These are phyloP conservation scores for Pseudopediastrum boryanum DNA, from an alignment of 139 green algal species.

Conservation along the genomic window DNA sequence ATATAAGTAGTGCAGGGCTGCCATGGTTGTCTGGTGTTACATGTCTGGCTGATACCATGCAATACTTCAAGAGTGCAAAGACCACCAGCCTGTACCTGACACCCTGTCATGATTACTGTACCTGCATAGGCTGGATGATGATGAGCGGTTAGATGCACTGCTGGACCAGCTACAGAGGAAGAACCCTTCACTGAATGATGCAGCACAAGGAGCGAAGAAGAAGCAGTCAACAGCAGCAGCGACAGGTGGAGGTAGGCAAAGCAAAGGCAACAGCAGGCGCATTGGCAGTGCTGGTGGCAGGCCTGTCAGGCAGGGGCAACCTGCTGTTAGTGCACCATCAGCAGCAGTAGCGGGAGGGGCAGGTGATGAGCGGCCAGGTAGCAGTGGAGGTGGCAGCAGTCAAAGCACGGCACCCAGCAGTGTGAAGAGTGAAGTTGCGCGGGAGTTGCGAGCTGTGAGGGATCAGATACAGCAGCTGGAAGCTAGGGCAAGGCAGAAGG, in stretches of 20 bases:
- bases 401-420: not conserved
- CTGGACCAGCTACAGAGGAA: slow-evolving; percentile 49
- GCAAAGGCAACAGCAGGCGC: not conserved
- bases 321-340: not conserved
- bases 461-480: slow-evolving; percentile 31
- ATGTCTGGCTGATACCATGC: too few relatives aligned
- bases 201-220: not conserved
- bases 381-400: slow-evolving; percentile 2
- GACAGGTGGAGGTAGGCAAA: slow-evolving; percentile 1
- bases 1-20: too few relatives aligned
- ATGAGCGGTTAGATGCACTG: slow-evolving; percentile 57
- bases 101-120: too few relatives aligned
- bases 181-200: not conserved
- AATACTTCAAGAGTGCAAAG: too few relatives aligned
- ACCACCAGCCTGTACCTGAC: too few relatives aligned
- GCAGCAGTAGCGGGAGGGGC: not conserved
- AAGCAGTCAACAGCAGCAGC: slow-evolving; percentile 11
- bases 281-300: slow-evolving; percentile 12
- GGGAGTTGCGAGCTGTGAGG: slow-evolving; percentile 24
- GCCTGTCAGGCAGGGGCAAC: not conserved
- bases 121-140: slow-evolving; percentile 54
- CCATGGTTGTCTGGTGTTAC: too few relatives aligned
- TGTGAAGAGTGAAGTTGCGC: slow-evolving; percentile 23
- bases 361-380: not conserved
- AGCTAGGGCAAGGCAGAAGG: slow-evolving; percentile 12